Conservation (phyloP, 805 yeast genomes). For the Candida oleophila region DNA sequence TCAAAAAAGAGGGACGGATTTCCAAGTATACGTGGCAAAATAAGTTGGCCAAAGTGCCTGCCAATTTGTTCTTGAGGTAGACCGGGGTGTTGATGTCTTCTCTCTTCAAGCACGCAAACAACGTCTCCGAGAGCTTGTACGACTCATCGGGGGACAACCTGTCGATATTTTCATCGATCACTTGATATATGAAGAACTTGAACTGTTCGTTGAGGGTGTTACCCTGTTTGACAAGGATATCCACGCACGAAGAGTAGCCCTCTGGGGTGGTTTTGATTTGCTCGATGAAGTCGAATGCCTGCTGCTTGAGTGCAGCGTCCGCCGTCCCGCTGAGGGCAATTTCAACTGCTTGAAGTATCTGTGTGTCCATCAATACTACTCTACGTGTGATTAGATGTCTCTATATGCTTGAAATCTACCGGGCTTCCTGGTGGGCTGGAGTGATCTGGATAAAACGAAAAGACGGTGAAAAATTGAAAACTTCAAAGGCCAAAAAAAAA, state of each 20-base stretch:
- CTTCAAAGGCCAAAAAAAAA: too few relatives aligned
- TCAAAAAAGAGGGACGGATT: conserved; percentile 31
- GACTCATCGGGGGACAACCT: conserved; percentile 46
- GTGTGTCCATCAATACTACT: conserved; percentile 46
- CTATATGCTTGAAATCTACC: not conserved
- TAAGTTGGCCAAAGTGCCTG: conserved; percentile 31
- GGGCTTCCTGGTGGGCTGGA: not conserved
- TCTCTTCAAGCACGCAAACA: conserved; percentile 46
- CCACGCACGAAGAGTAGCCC: conserved; percentile 57
- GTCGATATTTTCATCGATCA: conserved; percentile 56
- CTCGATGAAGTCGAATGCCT: conserved; percentile 52
- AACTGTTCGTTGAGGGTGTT: conserved; percentile 48
- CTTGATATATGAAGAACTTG: conserved; percentile 68
- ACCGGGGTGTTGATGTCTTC: conserved; percentile 11
- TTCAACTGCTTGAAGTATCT: conserved; percentile 85
- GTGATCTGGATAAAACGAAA: too few relatives aligned
- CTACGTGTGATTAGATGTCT: not conserved
- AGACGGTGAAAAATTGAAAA: not conserved
- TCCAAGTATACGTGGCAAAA: conserved; percentile 36
- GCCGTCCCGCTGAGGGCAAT: conserved; percentile 74
- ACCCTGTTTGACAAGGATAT: conserved; percentile 35
- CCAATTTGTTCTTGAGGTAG: conserved; percentile 37
- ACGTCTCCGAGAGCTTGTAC: conserved; percentile 42
- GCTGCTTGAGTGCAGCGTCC: conserved; percentile 57
- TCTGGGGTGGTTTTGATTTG: conserved; percentile 53